Evolutionary conservation across 2,329 filamentous ascomycete species (phyloP).

Genomic region (Nemania diffusa): DNA sequence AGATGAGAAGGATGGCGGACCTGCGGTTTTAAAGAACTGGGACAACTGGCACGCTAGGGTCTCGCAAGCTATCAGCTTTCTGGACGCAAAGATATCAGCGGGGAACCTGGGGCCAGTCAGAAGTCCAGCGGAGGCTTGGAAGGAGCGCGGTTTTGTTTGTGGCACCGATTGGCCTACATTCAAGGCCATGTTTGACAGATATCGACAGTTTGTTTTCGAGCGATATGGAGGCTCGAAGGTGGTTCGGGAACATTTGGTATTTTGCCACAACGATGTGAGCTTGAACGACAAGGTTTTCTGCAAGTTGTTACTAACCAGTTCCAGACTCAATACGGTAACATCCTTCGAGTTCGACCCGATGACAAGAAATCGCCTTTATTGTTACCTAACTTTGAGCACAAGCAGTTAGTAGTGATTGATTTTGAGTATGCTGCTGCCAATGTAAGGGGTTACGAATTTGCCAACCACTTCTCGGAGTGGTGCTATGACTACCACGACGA

Average conservation of each 20-base stretch:
- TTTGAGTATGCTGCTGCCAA: slow-evolving; percentile 98
- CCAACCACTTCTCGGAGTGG: slow-evolving; percentile 99
- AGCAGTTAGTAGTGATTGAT: slow-evolving; percentile 95
- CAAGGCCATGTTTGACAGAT: slow-evolving; percentile 77
- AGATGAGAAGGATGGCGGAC: slow-evolving; percentile 79
- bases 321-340: slow-evolving; percentile 99
- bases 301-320: slow-evolving; percentile 22
- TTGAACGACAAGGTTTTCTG: background rate
- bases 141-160: slow-evolving; percentile 78
- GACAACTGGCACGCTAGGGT: slow-evolving; percentile 85
- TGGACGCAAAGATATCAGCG: slow-evolving; percentile 68
- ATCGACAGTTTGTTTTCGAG: slow-evolving; percentile 77
- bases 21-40: slow-evolving; percentile 92
- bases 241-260: slow-evolving; percentile 81
- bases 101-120: slow-evolving; percentile 43
- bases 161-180: slow-evolving; percentile 86
- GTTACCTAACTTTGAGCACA: slow-evolving; percentile 91
- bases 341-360: slow-evolving; percentile 76
- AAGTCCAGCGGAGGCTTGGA: slow-evolving; percentile 65
- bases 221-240: slow-evolving; percentile 74
- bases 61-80: slow-evolving; percentile 65
- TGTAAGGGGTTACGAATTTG: slow-evolving; percentile 86
- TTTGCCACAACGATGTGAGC: slow-evolving; percentile 96
- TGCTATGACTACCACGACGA: slow-evolving; percentile 95
- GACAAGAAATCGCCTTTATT: slow-evolving; percentile 86